Base-by-base conservation (phyloP, 352 stramenopile species). In the Globisporangium takayamanum region DNA sequence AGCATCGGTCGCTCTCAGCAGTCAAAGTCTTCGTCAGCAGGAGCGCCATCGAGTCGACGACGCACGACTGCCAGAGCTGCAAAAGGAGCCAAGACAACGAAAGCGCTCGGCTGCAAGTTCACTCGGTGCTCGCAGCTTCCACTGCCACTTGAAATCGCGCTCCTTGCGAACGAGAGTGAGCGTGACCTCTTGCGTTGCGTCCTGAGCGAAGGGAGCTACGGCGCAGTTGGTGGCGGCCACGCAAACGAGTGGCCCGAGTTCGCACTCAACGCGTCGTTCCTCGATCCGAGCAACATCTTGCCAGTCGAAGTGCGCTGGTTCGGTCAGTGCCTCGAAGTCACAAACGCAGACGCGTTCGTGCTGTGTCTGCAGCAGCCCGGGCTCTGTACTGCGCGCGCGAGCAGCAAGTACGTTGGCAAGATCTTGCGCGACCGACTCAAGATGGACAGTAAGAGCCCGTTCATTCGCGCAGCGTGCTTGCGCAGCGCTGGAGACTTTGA, bases 81-180 rank as follows among this genome's bases (percentile, higher is more conserved):
- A 45, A 10, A 26, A 20, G 18, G 28, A 14, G 30, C 45, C 60
- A 28, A 18, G 50, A 33, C 20, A 7, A 2, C 25, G 15, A 30
- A 58, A 47, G 28, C 16, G 1, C 26, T 39, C 6, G 59, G 55
- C 5, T 42, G 28, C 33, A 67, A 61, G 46, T 68, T 67, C 33
- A 50, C 54, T 0, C 58, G 59, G 14, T 87, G 65, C 30, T 87
- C 77, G 49, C 81, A 78, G 63, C 36, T 89, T 1, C 80, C 80
- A 16, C 54, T 89, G 1, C 77, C 80, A 20, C 69, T 89, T 14
- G 76, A 58, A 1, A 69, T 88, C 33, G 75, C 74, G 18, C 61
- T 89, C 28, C 70, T 89, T 8, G 77, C 80, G n/a, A 89, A 88
- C 52, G 80, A 85, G 52, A 76, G 55, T 7, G 77, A 89, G 55